Evolutionary conservation across 352 stramenopile species (phyloP), one percentile per base, ranked within the genome.

Genomic region (Pythium dissimile): DNA sequence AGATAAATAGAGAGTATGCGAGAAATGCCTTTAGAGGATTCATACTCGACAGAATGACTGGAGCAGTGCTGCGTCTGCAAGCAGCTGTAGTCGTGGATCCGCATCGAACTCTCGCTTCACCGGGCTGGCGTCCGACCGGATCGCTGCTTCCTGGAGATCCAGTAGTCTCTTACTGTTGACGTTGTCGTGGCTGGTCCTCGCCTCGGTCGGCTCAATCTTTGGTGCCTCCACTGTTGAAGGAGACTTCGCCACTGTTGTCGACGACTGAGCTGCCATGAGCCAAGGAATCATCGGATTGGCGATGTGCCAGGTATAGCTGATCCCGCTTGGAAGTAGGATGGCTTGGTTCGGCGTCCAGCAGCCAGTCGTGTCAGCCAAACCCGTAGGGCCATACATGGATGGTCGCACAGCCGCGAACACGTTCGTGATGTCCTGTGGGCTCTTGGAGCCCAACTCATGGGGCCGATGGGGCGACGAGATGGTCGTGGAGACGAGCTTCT

Each of bases 21-120:
- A n/a, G n/a, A n/a, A n/a, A n/a, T n/a, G n/a, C n/a, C n/a, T n/a
- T n/a, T n/a, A n/a, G n/a, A n/a, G n/a, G n/a, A n/a, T 66, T 66
- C 67, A 73, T 9, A 54, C 53, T 31, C 73, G 62, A 23, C 77
- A 82, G 35, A 91, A 78, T 5, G 75, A 88, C 45, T 91, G 78
- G 45, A 89, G 62, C 24, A 91, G 62, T 9, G 81, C 81, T 2
- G 81, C 81, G 39, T 91, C 83, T 2, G 81, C 81, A 21, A 91
- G 64, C n/a, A 91, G 71, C 55, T 90, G 77, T 20, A 92, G 64
- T 3, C 70, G 75, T 13, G 77, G 77, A 34, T 84, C 74, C 4
- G 59, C 56, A 24, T 78, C 59, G 20, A 53, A 54, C 8, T 11
- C 23, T 20, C 15, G 16, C 11, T 58, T 37, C 48, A 34, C 26